Base-by-base conservation (phyloP, 768 basidiomycete species). In the Amanita rubescens region DNA sequence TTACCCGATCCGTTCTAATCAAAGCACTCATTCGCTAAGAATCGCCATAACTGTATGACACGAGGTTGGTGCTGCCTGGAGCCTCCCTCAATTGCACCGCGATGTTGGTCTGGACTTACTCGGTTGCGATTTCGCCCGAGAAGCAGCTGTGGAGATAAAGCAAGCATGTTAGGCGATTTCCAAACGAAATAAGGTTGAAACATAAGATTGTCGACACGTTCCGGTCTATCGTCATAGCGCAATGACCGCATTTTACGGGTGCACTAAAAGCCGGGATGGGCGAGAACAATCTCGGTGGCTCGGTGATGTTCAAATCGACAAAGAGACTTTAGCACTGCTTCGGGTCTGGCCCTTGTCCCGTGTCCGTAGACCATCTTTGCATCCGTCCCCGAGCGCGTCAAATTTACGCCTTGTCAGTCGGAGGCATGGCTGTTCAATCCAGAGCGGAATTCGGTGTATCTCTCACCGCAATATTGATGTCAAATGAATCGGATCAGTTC, bases 401-500 rank as follows among this genome's bases (percentile, higher is more conserved):
- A 27, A 44, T 14, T 27, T 10, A 19, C 11, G 15, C n/a, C 12
- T 25, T 45, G 44, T 14, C 30, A 15, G 44, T 32, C 44, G 12
- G 17, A 15, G 7, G 24, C 35, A 12, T 20, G 17, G 11, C n/a
- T 34, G 19, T 42, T 22, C 15, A 3, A n/a, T n/a, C 34, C 6
- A 35, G 34, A 11, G n/a, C 41, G 3, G 12, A 12, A 24, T 10
- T 14, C 22, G 10, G 43, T 24, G 42, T 19, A 49, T 20, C 19
- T 2, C 34, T 30, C 3, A 14, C 12, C 49, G 34, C 37, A n/a
- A 9, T 14, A 20, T 11, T n/a, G 9, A 24, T 17, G 50, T 17
- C 25, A 51, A 43, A 34, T 34, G 17, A 42, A 34, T 33, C 51
- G 51, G 51, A 51, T 43, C 51, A 51, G 32, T 9, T 22, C 27